Percentiles rank a stretch among this genome's conserved stretches.
Conservation (phyloP, 306 rosid genomes). For the Ammopiptanthus mongolicus region DNA sequence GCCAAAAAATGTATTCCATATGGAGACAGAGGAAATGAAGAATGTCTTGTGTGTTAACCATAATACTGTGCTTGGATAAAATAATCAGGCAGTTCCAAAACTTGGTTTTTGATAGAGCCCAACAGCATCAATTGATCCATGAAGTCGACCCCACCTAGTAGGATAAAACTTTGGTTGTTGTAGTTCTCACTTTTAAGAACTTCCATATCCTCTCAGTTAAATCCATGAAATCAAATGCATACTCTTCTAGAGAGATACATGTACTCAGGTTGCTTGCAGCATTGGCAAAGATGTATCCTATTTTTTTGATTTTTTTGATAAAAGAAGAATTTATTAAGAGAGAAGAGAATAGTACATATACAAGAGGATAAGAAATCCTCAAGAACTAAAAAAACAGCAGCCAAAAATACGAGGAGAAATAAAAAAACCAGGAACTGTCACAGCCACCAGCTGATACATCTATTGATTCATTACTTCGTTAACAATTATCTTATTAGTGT, state of each 20-base stretch:
- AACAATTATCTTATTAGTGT: not conserved
- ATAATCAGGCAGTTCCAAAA: not conserved
- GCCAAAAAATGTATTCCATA: no score
- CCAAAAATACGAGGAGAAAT: no score
- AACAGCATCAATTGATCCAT: not conserved
- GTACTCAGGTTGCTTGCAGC: not conserved
- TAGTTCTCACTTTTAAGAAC: not conserved
- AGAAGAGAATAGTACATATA: no score
- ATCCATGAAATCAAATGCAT: not conserved
- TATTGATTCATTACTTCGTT: not conserved
- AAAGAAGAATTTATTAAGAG: no score
- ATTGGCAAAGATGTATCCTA: not conserved
- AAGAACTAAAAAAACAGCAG: no score
- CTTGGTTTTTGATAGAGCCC: not conserved
- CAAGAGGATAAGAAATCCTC: no score
- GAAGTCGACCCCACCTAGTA: not conserved
- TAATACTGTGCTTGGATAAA: not conserved
- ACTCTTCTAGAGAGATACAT: not conserved
- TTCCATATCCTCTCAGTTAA: not conserved
- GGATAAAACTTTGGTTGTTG: not conserved
- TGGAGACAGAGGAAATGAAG: conserved; percentile 18
- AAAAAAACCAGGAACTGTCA: not conserved
- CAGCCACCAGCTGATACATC: not conserved
- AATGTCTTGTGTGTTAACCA: not conserved
- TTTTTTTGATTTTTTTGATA: no score